These are phyloP conservation scores for Delonix regia DNA, from an alignment of 306 rosid species.

Conservation along the genomic window DNA sequence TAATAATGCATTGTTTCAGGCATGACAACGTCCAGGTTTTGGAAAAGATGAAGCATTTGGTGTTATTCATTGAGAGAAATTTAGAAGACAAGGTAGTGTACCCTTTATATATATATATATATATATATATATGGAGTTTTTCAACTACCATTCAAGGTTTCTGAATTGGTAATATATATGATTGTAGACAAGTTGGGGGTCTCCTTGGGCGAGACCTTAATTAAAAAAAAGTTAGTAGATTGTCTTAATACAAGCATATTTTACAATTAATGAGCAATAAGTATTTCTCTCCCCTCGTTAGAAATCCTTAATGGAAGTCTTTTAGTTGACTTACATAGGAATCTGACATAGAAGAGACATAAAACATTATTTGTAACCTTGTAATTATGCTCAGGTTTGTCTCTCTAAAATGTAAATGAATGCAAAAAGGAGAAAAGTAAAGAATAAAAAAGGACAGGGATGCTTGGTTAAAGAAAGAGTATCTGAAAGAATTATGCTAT, in stretches of 20 bases:
- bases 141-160: constrained; percentile 22
- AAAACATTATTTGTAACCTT: not conserved
- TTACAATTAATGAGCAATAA: not conserved
- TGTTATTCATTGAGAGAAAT: constrained; percentile 79
- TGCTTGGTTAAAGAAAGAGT: not conserved
- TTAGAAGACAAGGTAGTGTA: constrained; percentile 83
- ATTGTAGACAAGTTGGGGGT: constrained; percentile 29
- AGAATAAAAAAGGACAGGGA: not conserved
- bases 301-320: not conserved
- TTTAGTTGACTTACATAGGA: not conserved
- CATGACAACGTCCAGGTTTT: constrained; percentile 87
- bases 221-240: not conserved
- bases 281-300: not conserved
- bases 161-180: constrained; percentile 11
- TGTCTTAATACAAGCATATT: constrained; percentile 13
- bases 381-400: not conserved
- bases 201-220: constrained; percentile 4
- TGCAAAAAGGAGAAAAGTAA: not conserved
- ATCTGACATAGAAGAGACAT: not conserved
- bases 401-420: not conserved
- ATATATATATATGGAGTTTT: not conserved
- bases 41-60: constrained; percentile 93
- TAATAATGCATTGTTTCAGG: constrained; percentile 57
- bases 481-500: not conserved
- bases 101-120: not conserved